A percentile compares a stretch with the other conserved stretches of the same genome.
Conservation (phyloP, 495 filamentous ascomycete genomes). For the Talaromyces thailandensis region DNA sequence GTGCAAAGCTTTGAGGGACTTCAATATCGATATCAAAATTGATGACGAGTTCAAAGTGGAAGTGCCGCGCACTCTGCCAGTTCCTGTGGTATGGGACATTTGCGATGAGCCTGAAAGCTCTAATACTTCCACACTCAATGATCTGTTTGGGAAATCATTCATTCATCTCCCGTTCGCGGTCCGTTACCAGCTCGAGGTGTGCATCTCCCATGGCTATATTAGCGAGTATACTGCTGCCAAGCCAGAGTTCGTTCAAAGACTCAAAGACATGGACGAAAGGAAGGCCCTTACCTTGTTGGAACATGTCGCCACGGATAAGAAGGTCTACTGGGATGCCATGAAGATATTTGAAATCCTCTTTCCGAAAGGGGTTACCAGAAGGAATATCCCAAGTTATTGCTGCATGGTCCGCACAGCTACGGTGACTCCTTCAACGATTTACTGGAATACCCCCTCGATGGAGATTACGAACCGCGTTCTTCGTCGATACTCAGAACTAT, state of each 20-base stretch:
- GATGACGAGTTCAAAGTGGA: conserved; percentile 20
- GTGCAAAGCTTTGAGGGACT: conserved; percentile 53
- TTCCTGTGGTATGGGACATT: conserved; percentile 45
- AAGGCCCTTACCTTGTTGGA: conserved; percentile 52
- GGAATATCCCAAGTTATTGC: conserved; percentile 60
- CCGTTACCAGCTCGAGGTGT: conserved; percentile 88
- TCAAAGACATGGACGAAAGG: conserved; percentile 40
- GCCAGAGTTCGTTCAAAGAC: conserved; percentile 42
- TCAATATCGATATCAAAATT: conserved; percentile 52
- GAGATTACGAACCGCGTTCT: conserved; percentile 87
- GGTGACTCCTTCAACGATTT: conserved; percentile 75
- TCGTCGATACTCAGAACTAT: conserved; percentile 53
- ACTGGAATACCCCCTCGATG: conserved; percentile 64
- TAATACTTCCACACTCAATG: conserved; percentile 22
- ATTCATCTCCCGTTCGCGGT: conserved; percentile 57
- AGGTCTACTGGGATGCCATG: conserved; percentile 62
- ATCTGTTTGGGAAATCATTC: conserved; percentile 23
- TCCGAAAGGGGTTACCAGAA: conserved; percentile 32
- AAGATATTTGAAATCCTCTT: conserved; percentile 52
- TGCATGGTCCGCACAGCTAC: conserved; percentile 64
- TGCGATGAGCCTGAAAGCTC: conserved; percentile 33
- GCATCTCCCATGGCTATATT: conserved; percentile 72
- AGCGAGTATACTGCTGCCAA: conserved; percentile 63
- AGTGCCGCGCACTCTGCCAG: conserved; percentile 11
- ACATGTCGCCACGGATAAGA: conserved; percentile 48